Evolutionary conservation across 495 filamentous ascomycete genomes (phyloP).

Genomic region (Hypoxylon crocopeplum): DNA sequence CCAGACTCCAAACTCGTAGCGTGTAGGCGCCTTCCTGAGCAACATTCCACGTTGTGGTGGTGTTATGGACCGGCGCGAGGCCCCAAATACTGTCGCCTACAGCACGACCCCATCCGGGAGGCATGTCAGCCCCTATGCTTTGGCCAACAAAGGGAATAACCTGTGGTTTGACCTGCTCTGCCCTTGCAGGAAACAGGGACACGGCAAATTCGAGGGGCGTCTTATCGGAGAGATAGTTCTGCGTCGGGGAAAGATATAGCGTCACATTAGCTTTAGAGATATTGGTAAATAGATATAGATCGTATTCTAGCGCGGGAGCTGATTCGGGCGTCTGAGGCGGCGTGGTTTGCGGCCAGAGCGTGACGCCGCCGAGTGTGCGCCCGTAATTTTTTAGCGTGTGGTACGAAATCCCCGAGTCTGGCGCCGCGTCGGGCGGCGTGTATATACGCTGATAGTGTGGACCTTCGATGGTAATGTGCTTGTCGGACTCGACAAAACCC

Average conservation of each 20-base stretch:
- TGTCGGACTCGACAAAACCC: conserved; percentile 72
- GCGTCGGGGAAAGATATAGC: conserved; percentile 63
- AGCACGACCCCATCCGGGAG: conserved; percentile 62
- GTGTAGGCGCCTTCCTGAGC: conserved; percentile 59
- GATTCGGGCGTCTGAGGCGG: conserved; percentile 53
- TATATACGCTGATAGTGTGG: conserved; percentile 57
- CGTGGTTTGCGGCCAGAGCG: conserved; percentile 60
- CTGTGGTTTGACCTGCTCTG: conserved; percentile 51
- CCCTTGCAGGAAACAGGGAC: conserved; percentile 51
- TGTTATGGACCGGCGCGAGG: conserved; percentile 48
- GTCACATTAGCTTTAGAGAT: conserved; percentile 62
- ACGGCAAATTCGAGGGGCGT: conserved; percentile 67
- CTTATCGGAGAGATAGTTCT: conserved; percentile 66
- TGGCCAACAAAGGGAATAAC: conserved; percentile 59
- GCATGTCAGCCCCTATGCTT: conserved; percentile 54
- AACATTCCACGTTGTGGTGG: conserved; percentile 60
- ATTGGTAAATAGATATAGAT: conserved; percentile 68
- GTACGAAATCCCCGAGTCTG: conserved; percentile 55
- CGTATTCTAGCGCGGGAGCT: conserved; percentile 68
- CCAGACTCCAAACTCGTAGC: conserved; percentile 66
- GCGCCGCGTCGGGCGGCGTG: conserved; percentile 42
- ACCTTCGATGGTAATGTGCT: conserved; percentile 65
- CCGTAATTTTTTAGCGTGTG: conserved; percentile 61
- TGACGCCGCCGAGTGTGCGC: conserved; percentile 64
- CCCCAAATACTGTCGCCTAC: conserved; percentile 68